Evolutionary conservation across 257 asterid species (phyloP).

Genomic region (Primulina tabacum): DNA sequence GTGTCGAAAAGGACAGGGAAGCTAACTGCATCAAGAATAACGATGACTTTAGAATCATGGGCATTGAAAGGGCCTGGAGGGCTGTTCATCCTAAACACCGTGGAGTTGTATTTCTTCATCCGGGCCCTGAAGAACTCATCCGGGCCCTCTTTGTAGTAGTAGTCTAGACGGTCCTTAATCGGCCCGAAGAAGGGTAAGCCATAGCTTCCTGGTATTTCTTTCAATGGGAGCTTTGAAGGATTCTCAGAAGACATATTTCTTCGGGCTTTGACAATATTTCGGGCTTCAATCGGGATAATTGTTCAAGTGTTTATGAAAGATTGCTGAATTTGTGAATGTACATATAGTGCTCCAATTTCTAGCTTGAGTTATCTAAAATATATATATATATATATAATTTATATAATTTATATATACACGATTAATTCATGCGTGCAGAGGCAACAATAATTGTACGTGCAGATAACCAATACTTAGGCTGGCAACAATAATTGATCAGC

Average conservation of each 20-base stretch:
- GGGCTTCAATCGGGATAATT: too few species aligned
- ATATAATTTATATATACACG: too few species aligned
- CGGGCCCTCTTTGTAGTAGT: constrained; percentile 39
- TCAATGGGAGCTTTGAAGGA: constrained; percentile 25
- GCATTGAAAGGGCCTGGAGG: constrained; percentile 62
- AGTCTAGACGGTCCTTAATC: constrained; percentile 35
- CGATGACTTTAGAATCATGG: constrained; percentile 35
- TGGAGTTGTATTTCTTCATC: constrained; percentile 42
- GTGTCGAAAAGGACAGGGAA: constrained; percentile 35
- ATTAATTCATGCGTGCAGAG: too few species aligned
- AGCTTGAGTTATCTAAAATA: too few species aligned
- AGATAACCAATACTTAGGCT: too few species aligned
- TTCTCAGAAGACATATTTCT: background rate
- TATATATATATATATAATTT: too few species aligned
- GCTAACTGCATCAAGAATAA: constrained; percentile 30
- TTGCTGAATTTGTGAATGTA: too few species aligned
- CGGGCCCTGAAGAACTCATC: constrained; percentile 46
- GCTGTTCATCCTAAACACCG: constrained; percentile 43
- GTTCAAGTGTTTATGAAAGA: too few species aligned
- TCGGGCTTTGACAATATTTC: background rate
- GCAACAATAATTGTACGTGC: too few species aligned
- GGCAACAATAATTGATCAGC: too few species aligned
- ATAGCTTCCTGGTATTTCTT: constrained; percentile 43
- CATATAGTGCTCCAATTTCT: too few species aligned
- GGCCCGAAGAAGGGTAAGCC: constrained; percentile 43